These are phyloP conservation scores for Starmerella kuoi DNA, from an alignment of 805 yeast genomes.

Conservation along the genomic window DNA sequence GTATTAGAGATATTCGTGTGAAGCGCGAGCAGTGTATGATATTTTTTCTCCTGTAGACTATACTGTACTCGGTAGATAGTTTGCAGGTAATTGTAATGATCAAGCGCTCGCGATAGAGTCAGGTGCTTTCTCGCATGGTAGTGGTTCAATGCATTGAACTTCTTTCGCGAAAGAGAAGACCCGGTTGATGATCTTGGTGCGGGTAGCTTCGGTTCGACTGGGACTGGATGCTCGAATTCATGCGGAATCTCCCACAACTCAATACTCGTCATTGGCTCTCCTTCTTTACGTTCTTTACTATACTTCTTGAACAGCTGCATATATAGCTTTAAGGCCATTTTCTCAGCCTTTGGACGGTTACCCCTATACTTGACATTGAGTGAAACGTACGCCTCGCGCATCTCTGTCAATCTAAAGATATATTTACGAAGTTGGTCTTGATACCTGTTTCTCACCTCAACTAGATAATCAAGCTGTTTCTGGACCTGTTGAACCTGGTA, in stretches of 20 bases:
- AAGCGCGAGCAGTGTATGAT: too few relatives aligned
- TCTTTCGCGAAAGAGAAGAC: neutral
- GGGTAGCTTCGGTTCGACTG: neutral
- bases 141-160: neutral
- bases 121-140: conserved; percentile 1
- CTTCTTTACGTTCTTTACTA: neutral
- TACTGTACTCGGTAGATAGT: too few relatives aligned
- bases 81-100: too few relatives aligned
- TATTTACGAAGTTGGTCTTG: neutral
- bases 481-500: conserved; percentile 1
- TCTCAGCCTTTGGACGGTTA: neutral
- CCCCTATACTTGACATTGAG: neutral
- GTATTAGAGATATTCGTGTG: too few relatives aligned
- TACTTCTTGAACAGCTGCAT: neutral
- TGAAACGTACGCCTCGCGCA: neutral
- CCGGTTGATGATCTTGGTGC: neutral
- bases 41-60: too few relatives aligned
- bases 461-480: conserved; percentile 1
- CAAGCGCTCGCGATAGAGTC: neutral
- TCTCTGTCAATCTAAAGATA: neutral
- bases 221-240: neutral
- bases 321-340: neutral
- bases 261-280: neutral
- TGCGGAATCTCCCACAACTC: conserved; percentile 8
- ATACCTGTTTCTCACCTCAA: neutral